A percentile compares a stretch with the other conserved stretches of the same genome.
phyloP scores from a whole-genome alignment of 306 rosid species.

The Quercus gilva region DNA sequence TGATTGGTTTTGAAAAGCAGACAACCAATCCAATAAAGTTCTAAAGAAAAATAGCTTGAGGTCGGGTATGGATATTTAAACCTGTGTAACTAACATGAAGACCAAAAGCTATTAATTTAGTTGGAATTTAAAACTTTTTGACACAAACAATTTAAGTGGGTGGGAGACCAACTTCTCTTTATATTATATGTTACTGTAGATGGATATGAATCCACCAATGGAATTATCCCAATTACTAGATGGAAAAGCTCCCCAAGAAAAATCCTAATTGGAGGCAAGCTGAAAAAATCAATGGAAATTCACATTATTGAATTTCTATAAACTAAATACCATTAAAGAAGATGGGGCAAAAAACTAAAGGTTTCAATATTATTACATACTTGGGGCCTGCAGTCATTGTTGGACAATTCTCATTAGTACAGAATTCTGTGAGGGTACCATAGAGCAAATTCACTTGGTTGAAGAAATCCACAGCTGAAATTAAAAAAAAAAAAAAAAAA shows the following conservation, averaged over 20 bases:
- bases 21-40: too few species aligned
- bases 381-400: conserved; percentile 99
- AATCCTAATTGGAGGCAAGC: conserved; percentile 18
- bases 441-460: conserved; percentile 98
- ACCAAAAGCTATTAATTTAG: background rate
- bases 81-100: background rate
- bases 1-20: too few species aligned
- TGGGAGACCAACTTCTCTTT: background rate
- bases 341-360: background rate
- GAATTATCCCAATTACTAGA: background rate
- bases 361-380: conserved; percentile 46
- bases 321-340: background rate
- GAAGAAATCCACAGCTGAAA: conserved; percentile 99
- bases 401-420: conserved; percentile 92
- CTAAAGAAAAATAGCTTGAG: too few species aligned
- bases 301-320: conserved; percentile 9
- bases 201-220: background rate
- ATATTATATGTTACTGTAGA: background rate
- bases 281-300: conserved; percentile 8
- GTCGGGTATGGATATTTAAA: background rate
- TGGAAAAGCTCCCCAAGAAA: background rate
- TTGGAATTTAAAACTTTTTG: background rate
- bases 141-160: background rate
- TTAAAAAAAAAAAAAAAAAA: conserved; percentile 12
- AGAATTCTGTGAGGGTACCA: conserved; percentile 98